Evolutionary conservation across 495 filamentous ascomycete species (phyloP).

Genomic region (Penicillium malachiteum): DNA sequence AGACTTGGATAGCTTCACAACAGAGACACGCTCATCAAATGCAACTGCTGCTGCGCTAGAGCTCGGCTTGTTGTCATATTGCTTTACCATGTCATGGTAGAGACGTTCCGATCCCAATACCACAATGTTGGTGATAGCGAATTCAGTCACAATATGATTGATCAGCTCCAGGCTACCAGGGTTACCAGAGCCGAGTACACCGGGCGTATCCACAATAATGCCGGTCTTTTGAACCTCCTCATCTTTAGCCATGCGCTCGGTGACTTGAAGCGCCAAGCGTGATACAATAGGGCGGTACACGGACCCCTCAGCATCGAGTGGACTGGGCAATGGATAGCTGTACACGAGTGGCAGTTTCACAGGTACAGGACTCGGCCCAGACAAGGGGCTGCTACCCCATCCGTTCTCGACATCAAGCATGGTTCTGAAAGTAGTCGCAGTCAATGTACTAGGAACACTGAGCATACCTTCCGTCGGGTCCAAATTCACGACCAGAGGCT

Average conservation of each 20-base stretch:
- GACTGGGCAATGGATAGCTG: slow-evolving; percentile 72
- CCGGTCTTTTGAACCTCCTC: slow-evolving; percentile 65
- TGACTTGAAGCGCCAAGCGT: slow-evolving; percentile 75
- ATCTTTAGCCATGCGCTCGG: slow-evolving; percentile 77
- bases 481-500: slow-evolving; percentile 81
- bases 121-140: slow-evolving; percentile 78
- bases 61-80: slow-evolving; percentile 66
- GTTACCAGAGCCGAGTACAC: slow-evolving; percentile 60
- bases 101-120: slow-evolving; percentile 83
- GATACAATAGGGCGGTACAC: slow-evolving; percentile 73
- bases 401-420: slow-evolving; percentile 89
- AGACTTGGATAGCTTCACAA: slow-evolving; percentile 80
- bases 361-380: slow-evolving; percentile 79
- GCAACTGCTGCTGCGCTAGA: slow-evolving; percentile 43
- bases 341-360: slow-evolving; percentile 94
- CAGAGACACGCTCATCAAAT: slow-evolving; percentile 60
- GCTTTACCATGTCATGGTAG: slow-evolving; percentile 71
- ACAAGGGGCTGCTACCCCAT: slow-evolving; percentile 88
- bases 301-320: slow-evolving; percentile 66
- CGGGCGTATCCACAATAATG: slow-evolving; percentile 83
- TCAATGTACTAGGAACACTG: slow-evolving; percentile 79
- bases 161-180: slow-evolving; percentile 68
- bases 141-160: slow-evolving; percentile 82
- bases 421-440: slow-evolving; percentile 76
- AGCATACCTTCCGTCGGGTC: slow-evolving; percentile 86